Evolutionary conservation across 345 rosid genomes (phyloP).

Genomic region (Kandelia obovata): DNA sequence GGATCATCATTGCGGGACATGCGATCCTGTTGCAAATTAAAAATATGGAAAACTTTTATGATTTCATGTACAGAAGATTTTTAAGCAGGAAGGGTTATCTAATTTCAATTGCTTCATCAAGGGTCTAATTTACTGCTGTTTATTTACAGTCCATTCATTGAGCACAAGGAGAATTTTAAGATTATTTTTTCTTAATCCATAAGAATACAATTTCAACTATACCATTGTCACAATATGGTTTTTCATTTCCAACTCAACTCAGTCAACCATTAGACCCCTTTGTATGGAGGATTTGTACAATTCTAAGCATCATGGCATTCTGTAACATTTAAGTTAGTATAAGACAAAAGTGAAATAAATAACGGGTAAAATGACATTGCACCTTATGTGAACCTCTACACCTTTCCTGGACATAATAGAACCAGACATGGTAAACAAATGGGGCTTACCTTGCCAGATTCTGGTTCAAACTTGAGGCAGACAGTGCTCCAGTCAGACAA

Average conservation of each 20-base stretch:
- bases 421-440: constrained; percentile 8
- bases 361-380: not conserved
- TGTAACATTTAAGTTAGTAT: not conserved
- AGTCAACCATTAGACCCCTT: no score
- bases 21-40: constrained; percentile 44
- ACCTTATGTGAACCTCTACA: no score
- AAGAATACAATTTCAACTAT: not conserved
- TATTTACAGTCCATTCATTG: no score
- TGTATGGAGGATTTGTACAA: no score
- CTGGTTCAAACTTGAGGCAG: constrained; percentile 59
- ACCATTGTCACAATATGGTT: no score
- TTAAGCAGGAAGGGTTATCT: not conserved
- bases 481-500: constrained; percentile 70
- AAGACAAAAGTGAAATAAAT: not conserved
- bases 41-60: not conserved
- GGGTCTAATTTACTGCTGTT: not conserved
- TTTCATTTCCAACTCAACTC: no score
- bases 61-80: not conserved
- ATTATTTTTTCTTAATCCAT: not conserved
- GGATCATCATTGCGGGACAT: constrained; percentile 83
- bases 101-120: not conserved
- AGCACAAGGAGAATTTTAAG: not conserved
- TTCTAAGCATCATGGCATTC: no score
- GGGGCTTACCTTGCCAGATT: constrained; percentile 59
- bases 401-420: not conserved